Evolutionary conservation across 73 alveolate genomes (phyloP).

Genomic region (Paramecium sonneborni): DNA sequence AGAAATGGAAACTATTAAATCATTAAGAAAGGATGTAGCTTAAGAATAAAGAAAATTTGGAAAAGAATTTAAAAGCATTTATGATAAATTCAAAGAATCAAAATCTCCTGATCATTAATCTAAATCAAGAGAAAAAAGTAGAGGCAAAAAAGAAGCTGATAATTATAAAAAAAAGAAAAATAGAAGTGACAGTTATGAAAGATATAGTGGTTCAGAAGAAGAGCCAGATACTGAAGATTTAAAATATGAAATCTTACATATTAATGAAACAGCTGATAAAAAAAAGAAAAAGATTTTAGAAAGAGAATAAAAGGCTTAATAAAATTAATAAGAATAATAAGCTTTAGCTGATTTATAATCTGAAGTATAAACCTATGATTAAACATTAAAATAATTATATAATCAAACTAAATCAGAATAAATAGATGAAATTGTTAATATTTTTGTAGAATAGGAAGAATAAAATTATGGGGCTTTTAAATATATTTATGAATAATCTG

Average conservation of each 20-base stretch:
- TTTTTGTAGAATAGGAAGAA: slow-evolving; percentile 29
- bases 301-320: slow-evolving; percentile 35
- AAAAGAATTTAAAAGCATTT: background rate
- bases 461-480: slow-evolving; percentile 35
- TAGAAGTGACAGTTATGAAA: background rate
- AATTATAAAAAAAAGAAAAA: background rate
- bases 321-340: slow-evolving; percentile 28
- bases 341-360: background rate
- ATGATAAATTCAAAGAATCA: slow-evolving; percentile 1
- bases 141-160: background rate
- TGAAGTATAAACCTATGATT: background rate
- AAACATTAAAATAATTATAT: background rate
- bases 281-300: slow-evolving; percentile 23
- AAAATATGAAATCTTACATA: slow-evolving; percentile 4
- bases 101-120: slow-evolving; percentile 15
- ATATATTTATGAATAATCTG: slow-evolving; percentile 22
- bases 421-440: slow-evolving; percentile 28
- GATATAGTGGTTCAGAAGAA: background rate
- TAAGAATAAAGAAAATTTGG: slow-evolving; percentile 4
- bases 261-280: background rate
- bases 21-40: background rate
- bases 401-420: slow-evolving; percentile 33
- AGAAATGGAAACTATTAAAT: background rate
- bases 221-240: background rate
- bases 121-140: background rate